A percentile compares a stretch with the other conserved stretches of the same genome.
These are phyloP conservation scores for Suillus hirtellus DNA, from an alignment of 768 basidiomycete species.

Conservation along the genomic window DNA sequence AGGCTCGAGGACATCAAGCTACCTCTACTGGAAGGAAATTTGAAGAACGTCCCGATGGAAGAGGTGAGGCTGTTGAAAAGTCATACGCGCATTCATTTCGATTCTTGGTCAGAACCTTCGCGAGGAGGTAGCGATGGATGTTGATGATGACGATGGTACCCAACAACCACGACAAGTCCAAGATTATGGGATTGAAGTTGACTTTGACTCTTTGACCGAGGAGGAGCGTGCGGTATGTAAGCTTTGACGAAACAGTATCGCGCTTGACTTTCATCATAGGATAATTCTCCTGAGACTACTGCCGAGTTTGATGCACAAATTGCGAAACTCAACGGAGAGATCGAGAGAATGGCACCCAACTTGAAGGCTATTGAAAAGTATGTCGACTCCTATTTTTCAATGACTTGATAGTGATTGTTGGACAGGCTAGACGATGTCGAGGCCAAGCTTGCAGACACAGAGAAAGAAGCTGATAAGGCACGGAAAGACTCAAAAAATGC, in stretches of 20 bases:
- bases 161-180: slow-evolving; percentile 71
- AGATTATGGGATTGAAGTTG: slow-evolving; percentile 88
- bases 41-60: slow-evolving; percentile 91
- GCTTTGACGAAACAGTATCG: not conserved
- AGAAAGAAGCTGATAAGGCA: slow-evolving; percentile 90
- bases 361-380: slow-evolving; percentile 93
- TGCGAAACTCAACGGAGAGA: slow-evolving; percentile 69
- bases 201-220: slow-evolving; percentile 74
- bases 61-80: slow-evolving; percentile 55
- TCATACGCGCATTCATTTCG: slow-evolving; percentile 10
- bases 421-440: slow-evolving; percentile 83
- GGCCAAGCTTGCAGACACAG: slow-evolving; percentile 81
- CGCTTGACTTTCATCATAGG: slow-evolving; percentile 35
- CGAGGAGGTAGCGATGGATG: slow-evolving; percentile 88
- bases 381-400: slow-evolving; percentile 23
- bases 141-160: slow-evolving; percentile 82
- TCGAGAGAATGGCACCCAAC: slow-evolving; percentile 94
- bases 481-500: slow-evolving; percentile 87
- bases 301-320: slow-evolving; percentile 76
- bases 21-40: slow-evolving; percentile 71
- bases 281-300: slow-evolving; percentile 62
- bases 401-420: not conserved
- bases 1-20: slow-evolving; percentile 89
- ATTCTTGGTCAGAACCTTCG: slow-evolving; percentile 60
- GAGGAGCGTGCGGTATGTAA: slow-evolving; percentile 66